A percentile compares a stretch with the other conserved stretches of the same genome.
These are phyloP conservation scores for Coemansia sp. DNA, from an alignment of 192 early-diverging fungal genomes.

Conservation along the genomic window DNA sequence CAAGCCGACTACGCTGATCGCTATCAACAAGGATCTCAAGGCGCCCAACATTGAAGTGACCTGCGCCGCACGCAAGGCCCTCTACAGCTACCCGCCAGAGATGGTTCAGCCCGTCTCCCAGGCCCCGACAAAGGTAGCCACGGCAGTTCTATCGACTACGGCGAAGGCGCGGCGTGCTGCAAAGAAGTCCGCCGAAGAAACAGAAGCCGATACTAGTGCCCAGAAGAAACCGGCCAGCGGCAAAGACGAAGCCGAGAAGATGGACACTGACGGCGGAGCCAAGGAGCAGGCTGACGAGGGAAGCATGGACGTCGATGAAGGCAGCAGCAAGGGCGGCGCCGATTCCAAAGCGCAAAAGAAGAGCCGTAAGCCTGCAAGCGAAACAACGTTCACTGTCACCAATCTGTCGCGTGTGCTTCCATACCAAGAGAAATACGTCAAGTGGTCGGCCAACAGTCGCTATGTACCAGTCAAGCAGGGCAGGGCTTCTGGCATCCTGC, in stretches of 20 bases:
- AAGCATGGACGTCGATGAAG: constrained; percentile 47
- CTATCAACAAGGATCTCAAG: constrained; percentile 84
- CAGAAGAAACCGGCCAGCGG: constrained; percentile 5
- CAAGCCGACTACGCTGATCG: constrained; percentile 94
- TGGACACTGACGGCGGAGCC: constrained; percentile 6
- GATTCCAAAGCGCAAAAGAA: constrained; percentile 45
- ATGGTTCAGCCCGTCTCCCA: constrained; percentile 69
- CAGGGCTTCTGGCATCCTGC: constrained; percentile 73
- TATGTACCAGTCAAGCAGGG: constrained; percentile 91
- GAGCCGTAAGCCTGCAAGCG: constrained; percentile 61
- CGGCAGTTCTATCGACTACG: constrained; percentile 94
- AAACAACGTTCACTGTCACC: constrained; percentile 70
- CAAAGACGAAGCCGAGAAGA: not conserved
- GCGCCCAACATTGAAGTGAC: constrained; percentile 83
- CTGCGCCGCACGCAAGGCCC: constrained; percentile 82
- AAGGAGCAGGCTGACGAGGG: constrained; percentile 17
- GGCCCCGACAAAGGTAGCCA: constrained; percentile 68
- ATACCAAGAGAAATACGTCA: constrained; percentile 82
- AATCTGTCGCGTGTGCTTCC: constrained; percentile 91
- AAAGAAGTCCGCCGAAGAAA: constrained; percentile 64
- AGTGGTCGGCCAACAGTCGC: constrained; percentile 80
- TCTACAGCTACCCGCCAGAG: constrained; percentile 92
- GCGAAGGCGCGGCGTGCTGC: constrained; percentile 87
- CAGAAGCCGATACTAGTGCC: constrained; percentile 38
- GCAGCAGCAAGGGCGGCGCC: not conserved